Percentiles rank a stretch among this genome's conserved stretches.
Evolutionary conservation across 2,329 filamentous ascomycete genomes (phyloP).

Genomic region (Fusarium torulosum): DNA sequence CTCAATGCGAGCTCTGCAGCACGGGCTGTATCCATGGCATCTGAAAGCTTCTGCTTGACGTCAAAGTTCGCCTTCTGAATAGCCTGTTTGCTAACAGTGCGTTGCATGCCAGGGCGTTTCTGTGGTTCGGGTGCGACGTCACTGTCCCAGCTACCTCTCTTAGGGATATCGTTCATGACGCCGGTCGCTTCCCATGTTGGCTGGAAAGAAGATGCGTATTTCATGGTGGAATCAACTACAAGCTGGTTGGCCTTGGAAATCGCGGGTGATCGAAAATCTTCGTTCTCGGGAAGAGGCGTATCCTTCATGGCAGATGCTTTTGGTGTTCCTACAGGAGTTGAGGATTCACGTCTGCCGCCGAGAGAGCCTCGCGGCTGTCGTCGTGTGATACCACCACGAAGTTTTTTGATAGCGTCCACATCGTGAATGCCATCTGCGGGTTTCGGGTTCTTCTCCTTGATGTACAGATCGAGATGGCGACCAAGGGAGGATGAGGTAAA

Average conservation of each 20-base stretch:
- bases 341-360: conserved; percentile 67
- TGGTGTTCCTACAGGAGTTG: conserved; percentile 68
- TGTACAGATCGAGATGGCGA: conserved; percentile 92
- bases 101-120: conserved; percentile 55
- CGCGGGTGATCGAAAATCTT: conserved; percentile 54
- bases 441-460: conserved; percentile 93
- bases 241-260: conserved; percentile 59
- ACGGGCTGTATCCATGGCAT: conserved; percentile 81
- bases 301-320: conserved; percentile 57
- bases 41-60: conserved; percentile 71
- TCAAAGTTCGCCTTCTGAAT: conserved; percentile 73
- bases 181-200: conserved; percentile 82
- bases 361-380: conserved; percentile 80
- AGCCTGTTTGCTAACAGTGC: conserved; percentile 63
- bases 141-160: conserved; percentile 52
- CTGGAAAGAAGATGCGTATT: conserved; percentile 65
- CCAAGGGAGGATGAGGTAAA: conserved; percentile 96
- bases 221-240: conserved; percentile 61
- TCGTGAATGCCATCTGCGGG: conserved; percentile 87
- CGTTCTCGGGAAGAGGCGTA: conserved; percentile 55
- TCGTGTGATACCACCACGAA: conserved; percentile 87
- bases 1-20: conserved; percentile 87
- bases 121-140: conserved; percentile 54
- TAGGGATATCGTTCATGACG: conserved; percentile 79
- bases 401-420: conserved; percentile 86